phyloP scores from a whole-genome alignment of 2,329 filamentous ascomycete genomes.

The Dactylonectria estremocensis region DNA sequence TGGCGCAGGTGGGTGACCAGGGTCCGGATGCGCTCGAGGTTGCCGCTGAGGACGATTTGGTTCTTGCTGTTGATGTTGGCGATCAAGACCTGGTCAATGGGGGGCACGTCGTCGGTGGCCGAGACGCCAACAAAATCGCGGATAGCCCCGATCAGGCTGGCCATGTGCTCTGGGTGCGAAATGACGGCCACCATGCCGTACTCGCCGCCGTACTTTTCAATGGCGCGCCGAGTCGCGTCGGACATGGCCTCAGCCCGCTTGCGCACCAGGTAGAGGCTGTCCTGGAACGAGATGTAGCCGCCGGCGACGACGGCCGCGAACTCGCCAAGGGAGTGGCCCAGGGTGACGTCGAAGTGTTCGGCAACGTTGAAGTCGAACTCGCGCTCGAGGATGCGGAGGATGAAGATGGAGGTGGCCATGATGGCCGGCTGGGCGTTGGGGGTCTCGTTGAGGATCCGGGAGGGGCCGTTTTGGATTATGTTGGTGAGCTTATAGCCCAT shows the following conservation, averaged over 20 bases:
- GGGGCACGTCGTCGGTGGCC: slow-evolving; percentile 77
- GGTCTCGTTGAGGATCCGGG: slow-evolving; percentile 82
- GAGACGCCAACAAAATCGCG: slow-evolving; percentile 83
- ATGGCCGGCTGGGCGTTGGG: slow-evolving; percentile 95
- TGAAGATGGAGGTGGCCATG: slow-evolving; percentile 94
- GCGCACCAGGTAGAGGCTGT: slow-evolving; percentile 84
- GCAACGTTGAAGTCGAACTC: slow-evolving; percentile 84
- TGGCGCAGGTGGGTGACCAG: slow-evolving; percentile 88
- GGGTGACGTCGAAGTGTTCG: slow-evolving; percentile 83
- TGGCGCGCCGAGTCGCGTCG: slow-evolving; percentile 78
- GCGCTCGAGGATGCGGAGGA: slow-evolving; percentile 87
- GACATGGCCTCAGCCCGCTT: slow-evolving; percentile 88
- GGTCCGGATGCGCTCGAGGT: slow-evolving; percentile 84
- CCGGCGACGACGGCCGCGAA: slow-evolving; percentile 92
- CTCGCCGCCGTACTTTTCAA: slow-evolving; percentile 79
- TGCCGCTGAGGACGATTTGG: slow-evolving; percentile 94
- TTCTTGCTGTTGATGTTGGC: slow-evolving; percentile 97
- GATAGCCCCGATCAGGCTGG: slow-evolving; percentile 79
- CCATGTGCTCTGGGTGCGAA: slow-evolving; percentile 85
- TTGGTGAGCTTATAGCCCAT: slow-evolving; percentile 82
- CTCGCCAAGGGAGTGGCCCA: slow-evolving; percentile 94
- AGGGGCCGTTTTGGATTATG: slow-evolving; percentile 86
- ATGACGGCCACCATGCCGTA: slow-evolving; percentile 97
- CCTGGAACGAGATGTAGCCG: slow-evolving; percentile 83
- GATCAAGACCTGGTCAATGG: slow-evolving; percentile 89